Base-by-base conservation (phyloP, 2,329 filamentous ascomycete species). In the Raffaelea arxii region DNA sequence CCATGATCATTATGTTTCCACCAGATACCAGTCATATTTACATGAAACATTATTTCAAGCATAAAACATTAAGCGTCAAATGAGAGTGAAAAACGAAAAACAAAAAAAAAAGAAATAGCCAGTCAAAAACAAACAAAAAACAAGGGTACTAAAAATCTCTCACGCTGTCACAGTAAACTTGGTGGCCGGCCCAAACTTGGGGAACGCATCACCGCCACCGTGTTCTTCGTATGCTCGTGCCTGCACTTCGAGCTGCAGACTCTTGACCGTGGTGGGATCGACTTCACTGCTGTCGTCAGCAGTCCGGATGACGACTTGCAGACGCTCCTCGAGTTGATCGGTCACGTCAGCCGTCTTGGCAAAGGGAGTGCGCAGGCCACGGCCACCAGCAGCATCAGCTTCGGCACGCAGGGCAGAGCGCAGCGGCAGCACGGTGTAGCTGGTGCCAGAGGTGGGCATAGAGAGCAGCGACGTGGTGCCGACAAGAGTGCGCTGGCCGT, bases 181-280 rank as follows among this genome's bases (percentile, higher is more conserved):
- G 40, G 27, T 19, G 14, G 41, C n/a, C 2, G 46, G 38, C 4
- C 58, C 57, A 32, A 56, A 59, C 24, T 39, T 36, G 0, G 59
- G 58, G 24, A 62, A 60, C 4, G 47, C 51, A 16, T 49, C 44
- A 23, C 49, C 46, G 11, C 46, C 48, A 11, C 36, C 25, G 7
- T 44, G 46, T 4, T 55, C 49, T 12, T 43, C 46, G 51, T 54
- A 59, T 24, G 48, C 50, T 6, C 55, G 49, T 25, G 60, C 56
- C 47, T 66, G 61, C 16, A 70, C 51, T 6, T 61, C 58, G 25
- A 70, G 41, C 46, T 60, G 55, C 43, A 70, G 58, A 50, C 67
- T 68, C 21, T 63, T 56, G 9, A 60, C 51, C n/a, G 46, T 43
- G 4, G 38, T 39, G 18, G 55, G 37, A 4, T 62, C 52, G 21